Evolutionary conservation across 1,284 basidiomycete species (phyloP).

Genomic region (Trichosporon coremiiforme): DNA sequence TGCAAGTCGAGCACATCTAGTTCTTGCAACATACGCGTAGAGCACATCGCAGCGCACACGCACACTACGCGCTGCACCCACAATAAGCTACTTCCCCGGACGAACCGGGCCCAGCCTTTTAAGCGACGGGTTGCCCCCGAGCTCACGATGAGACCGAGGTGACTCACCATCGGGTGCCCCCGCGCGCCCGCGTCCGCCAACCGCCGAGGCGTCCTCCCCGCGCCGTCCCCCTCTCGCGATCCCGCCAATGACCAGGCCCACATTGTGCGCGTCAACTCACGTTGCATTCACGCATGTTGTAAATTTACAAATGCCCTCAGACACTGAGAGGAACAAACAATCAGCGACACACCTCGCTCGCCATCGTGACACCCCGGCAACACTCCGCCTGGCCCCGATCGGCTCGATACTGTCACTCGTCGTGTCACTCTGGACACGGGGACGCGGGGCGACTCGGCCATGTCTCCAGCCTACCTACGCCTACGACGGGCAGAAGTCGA

Average conservation of each 20-base stretch:
- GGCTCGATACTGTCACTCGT: background rate
- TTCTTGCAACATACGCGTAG: no score
- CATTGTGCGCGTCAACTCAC: background rate
- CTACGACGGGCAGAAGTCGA: slow-evolving; percentile 33
- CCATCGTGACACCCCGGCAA: background rate
- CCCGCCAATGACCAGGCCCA: background rate
- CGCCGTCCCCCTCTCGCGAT: background rate
- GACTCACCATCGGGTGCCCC: slow-evolving; percentile 16
- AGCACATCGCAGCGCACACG: no score
- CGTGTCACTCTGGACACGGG: background rate
- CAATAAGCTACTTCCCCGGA: background rate
- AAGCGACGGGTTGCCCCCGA: no score
- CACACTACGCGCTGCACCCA: background rate
- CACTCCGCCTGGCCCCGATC: slow-evolving; percentile 2
- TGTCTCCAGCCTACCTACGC: background rate
- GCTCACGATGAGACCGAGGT: background rate
- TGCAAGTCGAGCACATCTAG: no score
- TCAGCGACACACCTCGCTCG: background rate
- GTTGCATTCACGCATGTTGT: background rate
- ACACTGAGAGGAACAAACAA: background rate
- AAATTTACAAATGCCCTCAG: background rate
- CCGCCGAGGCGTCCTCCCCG: background rate
- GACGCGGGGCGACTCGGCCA: background rate
- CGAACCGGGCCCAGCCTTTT: background rate
- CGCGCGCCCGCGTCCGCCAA: slow-evolving; percentile 12